A percentile compares a stretch with the other conserved stretches of the same genome.
Evolutionary conservation across 2,329 filamentous ascomycete genomes (phyloP).

Genomic region (Fusarium nematophilum): DNA sequence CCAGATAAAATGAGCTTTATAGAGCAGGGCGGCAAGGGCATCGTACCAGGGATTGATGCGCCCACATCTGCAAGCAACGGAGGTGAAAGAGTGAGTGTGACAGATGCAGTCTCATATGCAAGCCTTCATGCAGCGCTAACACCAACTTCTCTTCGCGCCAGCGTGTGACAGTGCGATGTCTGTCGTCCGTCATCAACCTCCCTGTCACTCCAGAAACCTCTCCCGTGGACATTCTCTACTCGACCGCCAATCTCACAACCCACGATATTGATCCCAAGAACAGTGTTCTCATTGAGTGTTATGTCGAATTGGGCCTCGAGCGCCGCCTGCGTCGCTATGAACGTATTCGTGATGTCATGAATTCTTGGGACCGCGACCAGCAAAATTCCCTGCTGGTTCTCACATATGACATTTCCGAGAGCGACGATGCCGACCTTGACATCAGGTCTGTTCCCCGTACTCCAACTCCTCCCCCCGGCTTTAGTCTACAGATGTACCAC

Average conservation of each 20-base stretch:
- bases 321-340: conserved; percentile 88
- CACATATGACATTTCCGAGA: conserved; percentile 65
- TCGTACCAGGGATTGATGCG: conserved; percentile 72
- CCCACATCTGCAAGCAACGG: conserved; percentile 85
- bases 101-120: background rate
- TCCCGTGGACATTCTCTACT: conserved; percentile 76
- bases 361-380: conserved; percentile 88
- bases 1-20: conserved; percentile 53
- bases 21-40: conserved; percentile 58
- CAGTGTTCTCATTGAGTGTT: conserved; percentile 82
- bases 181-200: conserved; percentile 75
- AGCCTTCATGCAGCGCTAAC: conserved; percentile 14
- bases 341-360: conserved; percentile 85
- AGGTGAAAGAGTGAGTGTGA: conserved; percentile 74
- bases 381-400: conserved; percentile 80
- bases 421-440: conserved; percentile 71
- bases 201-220: conserved; percentile 81
- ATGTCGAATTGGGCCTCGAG: conserved; percentile 79
- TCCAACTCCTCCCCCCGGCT: conserved; percentile 71
- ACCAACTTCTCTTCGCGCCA: conserved; percentile 52
- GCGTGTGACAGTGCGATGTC: conserved; percentile 79
- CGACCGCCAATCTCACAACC: conserved; percentile 71
- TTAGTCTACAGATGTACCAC: conserved; percentile 80
- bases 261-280: conserved; percentile 72
- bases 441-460: conserved; percentile 69